Percentiles rank a stretch among this genome's conserved stretches.
Conservation (phyloP, 2,329 filamentous ascomycete species). For the Trichoderma lentiforme region DNA sequence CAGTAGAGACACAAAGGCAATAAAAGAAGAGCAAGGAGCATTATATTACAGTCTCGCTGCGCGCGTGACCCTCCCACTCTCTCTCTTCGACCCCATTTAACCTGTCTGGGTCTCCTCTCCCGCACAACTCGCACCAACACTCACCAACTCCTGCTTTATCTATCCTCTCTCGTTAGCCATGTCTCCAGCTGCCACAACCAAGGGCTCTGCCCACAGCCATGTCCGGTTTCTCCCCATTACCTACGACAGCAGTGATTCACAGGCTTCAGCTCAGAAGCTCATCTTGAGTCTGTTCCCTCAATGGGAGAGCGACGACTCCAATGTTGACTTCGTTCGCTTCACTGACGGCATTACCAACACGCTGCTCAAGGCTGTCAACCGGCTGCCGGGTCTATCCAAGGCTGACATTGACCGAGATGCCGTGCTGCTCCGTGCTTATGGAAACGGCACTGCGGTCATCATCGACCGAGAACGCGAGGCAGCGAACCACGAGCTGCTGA, state of each 20-base stretch:
- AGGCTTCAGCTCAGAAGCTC: slow-evolving; percentile 74
- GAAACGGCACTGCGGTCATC: slow-evolving; percentile 87
- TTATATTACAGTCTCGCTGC: neutral
- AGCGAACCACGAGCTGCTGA: slow-evolving; percentile 80
- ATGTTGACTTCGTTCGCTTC: slow-evolving; percentile 83
- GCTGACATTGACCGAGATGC: slow-evolving; percentile 77
- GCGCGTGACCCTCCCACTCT: neutral
- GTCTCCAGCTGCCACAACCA: slow-evolving; percentile 34
- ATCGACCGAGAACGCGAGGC: slow-evolving; percentile 90
- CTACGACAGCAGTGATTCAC: slow-evolving; percentile 74
- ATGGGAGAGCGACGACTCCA: slow-evolving; percentile 71
- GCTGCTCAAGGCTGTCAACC: slow-evolving; percentile 73
- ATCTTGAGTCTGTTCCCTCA: slow-evolving; percentile 77
- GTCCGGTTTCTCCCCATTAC: slow-evolving; percentile 67
- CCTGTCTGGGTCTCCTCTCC: neutral
- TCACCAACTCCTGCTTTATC: neutral
- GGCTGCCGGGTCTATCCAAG: slow-evolving; percentile 62
- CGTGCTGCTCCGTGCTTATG: slow-evolving; percentile 87
- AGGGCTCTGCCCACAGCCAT: slow-evolving; percentile 37
- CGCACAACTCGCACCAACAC: neutral
- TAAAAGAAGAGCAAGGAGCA: neutral
- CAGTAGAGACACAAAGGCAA: neutral
- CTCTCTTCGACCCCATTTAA: neutral
- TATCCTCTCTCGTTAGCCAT: slow-evolving; percentile 25
- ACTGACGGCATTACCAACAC: slow-evolving; percentile 99